Evolutionary conservation across 257 asterid genomes (phyloP).

Genomic region (Solanum acaule): DNA sequence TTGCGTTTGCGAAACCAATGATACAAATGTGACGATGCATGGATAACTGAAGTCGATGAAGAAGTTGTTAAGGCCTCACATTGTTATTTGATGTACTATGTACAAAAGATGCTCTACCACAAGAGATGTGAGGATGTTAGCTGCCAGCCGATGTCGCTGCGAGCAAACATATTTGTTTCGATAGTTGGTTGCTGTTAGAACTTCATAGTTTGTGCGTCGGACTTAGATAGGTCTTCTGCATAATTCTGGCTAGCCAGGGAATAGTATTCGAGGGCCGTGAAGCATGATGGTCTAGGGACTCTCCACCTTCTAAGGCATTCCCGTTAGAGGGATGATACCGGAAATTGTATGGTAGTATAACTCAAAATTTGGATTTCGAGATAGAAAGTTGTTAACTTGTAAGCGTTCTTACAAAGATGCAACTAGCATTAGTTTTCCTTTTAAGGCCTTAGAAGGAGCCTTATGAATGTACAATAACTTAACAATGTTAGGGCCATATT

Average conservation of each 20-base stretch:
- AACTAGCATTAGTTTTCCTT: neutral
- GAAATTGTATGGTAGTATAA: neutral
- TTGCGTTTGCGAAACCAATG: slow-evolving; percentile 62
- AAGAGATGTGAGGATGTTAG: slow-evolving; percentile 51
- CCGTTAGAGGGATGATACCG: neutral
- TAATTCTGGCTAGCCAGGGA: neutral
- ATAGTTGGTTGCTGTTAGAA: slow-evolving; percentile 62
- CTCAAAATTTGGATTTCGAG: neutral
- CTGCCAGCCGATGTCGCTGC: slow-evolving; percentile 40
- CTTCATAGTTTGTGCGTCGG: neutral
- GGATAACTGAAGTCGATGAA: slow-evolving; percentile 67
- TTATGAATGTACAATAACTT: neutral
- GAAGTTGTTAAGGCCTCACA: slow-evolving; percentile 64
- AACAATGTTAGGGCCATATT: neutral
- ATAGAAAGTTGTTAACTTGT: neutral
- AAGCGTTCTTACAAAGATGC: neutral
- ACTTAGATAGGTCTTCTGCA: neutral
- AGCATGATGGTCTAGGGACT: neutral
- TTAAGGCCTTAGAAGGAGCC: neutral
- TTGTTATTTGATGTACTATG: slow-evolving; percentile 78
- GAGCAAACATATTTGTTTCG: slow-evolving; percentile 39
- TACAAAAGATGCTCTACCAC: slow-evolving; percentile 71
- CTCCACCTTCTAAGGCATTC: neutral
- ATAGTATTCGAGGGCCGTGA: neutral
- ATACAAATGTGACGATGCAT: slow-evolving; percentile 84